phyloP scores from a whole-genome alignment of 495 filamentous ascomycete genomes.

The Viridothelium virens region DNA sequence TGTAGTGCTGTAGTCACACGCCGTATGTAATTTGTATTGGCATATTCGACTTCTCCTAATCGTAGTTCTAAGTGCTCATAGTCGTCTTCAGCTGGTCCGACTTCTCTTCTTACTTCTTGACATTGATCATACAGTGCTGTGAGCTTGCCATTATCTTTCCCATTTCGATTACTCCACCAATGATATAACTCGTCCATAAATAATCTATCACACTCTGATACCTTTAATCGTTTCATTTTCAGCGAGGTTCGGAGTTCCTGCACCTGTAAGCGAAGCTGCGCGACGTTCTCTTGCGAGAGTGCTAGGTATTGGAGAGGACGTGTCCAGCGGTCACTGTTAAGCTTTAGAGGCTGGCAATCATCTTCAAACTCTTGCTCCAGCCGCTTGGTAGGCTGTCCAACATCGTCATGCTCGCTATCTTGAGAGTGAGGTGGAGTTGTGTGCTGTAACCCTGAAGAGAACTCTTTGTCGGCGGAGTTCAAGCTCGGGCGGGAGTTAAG shows the following conservation, averaged over 20 bases:
- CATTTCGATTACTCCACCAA: background rate
- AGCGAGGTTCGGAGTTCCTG: background rate
- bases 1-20: background rate
- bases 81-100: background rate
- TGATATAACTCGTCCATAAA: constrained; percentile 7
- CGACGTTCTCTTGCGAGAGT: background rate
- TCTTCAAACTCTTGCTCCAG: background rate
- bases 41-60: background rate
- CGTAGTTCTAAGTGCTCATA: background rate
- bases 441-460: background rate
- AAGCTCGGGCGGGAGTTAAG: background rate
- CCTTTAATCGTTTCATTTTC: background rate
- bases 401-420: background rate
- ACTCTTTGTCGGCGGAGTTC: background rate
- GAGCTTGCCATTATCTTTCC: background rate
- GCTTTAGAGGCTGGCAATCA: background rate
- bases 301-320: background rate
- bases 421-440: background rate
- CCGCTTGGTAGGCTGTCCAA: background rate
- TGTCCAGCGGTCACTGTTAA: background rate
- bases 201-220: background rate
- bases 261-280: background rate
- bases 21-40: background rate
- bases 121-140: background rate
- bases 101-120: background rate